Percentiles rank a stretch among this genome's conserved stretches.
These are phyloP conservation scores for Linum trigynum DNA, from an alignment of 345 rosid species.

Conservation along the genomic window DNA sequence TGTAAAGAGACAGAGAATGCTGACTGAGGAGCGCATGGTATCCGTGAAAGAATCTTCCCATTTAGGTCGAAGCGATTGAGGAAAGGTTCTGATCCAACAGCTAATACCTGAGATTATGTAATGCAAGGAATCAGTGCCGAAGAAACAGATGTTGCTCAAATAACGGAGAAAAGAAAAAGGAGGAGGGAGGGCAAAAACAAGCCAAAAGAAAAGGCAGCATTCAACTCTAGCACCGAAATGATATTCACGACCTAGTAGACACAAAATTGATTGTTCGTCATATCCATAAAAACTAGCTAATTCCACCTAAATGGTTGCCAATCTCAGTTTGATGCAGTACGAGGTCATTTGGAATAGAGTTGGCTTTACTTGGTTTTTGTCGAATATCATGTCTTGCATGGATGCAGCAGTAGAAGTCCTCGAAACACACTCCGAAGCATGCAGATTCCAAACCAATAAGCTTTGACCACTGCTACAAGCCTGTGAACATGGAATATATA, in stretches of 20 bases:
- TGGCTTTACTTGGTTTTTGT: slow-evolving; percentile 62
- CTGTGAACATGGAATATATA: slow-evolving; percentile 28
- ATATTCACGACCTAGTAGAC: no score
- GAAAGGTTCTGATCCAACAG: slow-evolving; percentile 79
- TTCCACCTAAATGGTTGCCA: not conserved
- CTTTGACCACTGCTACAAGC: slow-evolving; percentile 63
- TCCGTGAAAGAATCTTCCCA: slow-evolving; percentile 62
- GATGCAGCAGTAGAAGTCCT: slow-evolving; percentile 35
- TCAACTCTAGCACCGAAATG: no score
- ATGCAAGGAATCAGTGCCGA: slow-evolving; percentile 7
- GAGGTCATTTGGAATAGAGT: not conserved
- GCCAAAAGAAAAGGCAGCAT: no score
- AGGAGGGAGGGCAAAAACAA: no score
- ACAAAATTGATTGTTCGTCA: no score
- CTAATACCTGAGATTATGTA: slow-evolving; percentile 49
- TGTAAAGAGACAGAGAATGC: slow-evolving; percentile 74
- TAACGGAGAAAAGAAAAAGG: not conserved
- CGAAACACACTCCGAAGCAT: slow-evolving; percentile 78
- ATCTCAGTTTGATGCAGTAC: not conserved
- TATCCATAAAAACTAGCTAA: no score
- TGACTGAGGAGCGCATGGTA: slow-evolving; percentile 76
- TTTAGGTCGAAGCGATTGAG: slow-evolving; percentile 64
- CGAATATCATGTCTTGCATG: slow-evolving; percentile 64
- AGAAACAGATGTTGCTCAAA: not conserved
- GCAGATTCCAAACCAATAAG: slow-evolving; percentile 76